phyloP scores from a whole-genome alignment of 1,284 basidiomycete genomes.

The Baeospora myosura region DNA sequence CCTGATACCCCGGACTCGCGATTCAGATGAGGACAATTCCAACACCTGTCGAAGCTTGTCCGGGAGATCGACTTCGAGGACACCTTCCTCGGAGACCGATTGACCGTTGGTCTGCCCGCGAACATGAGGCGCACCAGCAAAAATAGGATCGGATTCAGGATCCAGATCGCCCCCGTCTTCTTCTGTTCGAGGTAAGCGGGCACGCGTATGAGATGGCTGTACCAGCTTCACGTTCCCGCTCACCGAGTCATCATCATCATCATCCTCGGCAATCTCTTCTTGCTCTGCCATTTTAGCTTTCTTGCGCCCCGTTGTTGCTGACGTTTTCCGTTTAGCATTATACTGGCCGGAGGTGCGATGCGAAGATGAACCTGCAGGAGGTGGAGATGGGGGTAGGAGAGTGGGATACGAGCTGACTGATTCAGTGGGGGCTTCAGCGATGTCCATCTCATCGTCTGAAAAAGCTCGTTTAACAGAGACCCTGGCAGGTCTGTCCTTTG shows the following conservation, averaged over 20 bases:
- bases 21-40: slow-evolving; percentile 42
- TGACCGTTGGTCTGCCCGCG: slow-evolving; percentile 26
- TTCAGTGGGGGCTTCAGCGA: no score
- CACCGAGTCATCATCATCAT: slow-evolving; percentile 29
- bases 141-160: slow-evolving; percentile 14
- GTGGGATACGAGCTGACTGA: no score
- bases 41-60: slow-evolving; percentile 58
- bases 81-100: slow-evolving; percentile 18
- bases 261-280: slow-evolving; percentile 23
- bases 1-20: slow-evolving; percentile 30
- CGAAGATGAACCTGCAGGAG: slow-evolving; percentile 28
- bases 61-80: slow-evolving; percentile 53
- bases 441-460: slow-evolving; percentile 8
- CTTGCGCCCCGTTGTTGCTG: no score
- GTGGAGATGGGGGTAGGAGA: slow-evolving; percentile 61
- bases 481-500: no score
- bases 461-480: slow-evolving; percentile 9
- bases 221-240: slow-evolving; percentile 1
- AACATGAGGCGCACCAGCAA: slow-evolving; percentile 34
- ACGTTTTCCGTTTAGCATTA: slow-evolving; percentile 32
- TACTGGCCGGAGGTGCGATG: slow-evolving; percentile 21
- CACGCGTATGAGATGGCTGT: background rate
- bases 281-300: slow-evolving; percentile 27
- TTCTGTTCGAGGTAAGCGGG: slow-evolving; percentile 1
- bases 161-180: slow-evolving; percentile 10